phyloP scores from a whole-genome alignment of 2,329 filamentous ascomycete genomes.

The Chrysosporium keratinophilum region DNA sequence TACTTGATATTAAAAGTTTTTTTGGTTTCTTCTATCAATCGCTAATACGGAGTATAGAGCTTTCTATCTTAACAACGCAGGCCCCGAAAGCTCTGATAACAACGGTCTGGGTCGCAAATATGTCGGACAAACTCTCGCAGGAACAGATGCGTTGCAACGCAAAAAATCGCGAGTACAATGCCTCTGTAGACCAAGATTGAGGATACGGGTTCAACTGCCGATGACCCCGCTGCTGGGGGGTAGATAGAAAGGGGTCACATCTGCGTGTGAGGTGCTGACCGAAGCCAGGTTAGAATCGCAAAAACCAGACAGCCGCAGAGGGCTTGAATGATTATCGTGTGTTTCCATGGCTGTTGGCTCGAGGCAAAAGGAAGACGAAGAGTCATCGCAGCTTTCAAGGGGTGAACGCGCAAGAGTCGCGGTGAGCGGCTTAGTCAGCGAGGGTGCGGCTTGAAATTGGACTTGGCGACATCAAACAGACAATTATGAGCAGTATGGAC shows the following conservation, averaged over 20 bases:
- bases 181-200: slow-evolving; percentile 6
- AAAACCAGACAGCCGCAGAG: slow-evolving; percentile 7
- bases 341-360: slow-evolving; percentile 14
- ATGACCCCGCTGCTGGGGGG: slow-evolving; percentile 29
- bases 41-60: not conserved
- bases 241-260: slow-evolving; percentile 16
- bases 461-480: not conserved
- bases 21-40: not conserved
- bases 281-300: slow-evolving; percentile 1
- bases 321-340: slow-evolving; percentile 8
- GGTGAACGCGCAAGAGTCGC: not conserved
- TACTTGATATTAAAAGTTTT: not conserved
- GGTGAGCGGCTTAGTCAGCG: not conserved
- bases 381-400: not conserved
- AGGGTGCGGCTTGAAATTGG: not conserved
- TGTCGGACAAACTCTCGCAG: not conserved
- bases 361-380: not conserved
- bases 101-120: not conserved
- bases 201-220: slow-evolving; percentile 15
- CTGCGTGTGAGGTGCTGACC: slow-evolving; percentile 8
- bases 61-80: not conserved
- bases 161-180: slow-evolving; percentile 1
- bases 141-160: slow-evolving; percentile 5
- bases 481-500: not conserved
- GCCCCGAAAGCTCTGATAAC: not conserved